phyloP scores from a whole-genome alignment of 202 grass and related monocot species.

The Panicum hallii region DNA sequence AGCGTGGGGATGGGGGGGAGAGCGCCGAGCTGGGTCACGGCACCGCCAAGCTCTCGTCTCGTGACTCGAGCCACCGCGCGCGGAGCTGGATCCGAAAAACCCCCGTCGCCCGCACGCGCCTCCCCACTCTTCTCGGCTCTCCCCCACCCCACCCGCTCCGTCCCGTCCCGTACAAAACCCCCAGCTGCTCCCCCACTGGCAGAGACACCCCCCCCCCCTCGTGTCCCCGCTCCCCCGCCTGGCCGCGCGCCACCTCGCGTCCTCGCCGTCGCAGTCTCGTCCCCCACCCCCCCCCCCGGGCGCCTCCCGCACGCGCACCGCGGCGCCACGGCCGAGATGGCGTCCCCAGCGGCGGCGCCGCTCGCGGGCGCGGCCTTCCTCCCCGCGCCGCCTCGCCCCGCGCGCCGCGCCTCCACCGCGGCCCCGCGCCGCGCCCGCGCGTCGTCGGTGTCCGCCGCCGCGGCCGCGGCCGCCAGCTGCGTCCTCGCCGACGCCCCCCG shows the following conservation, averaged over 20 bases:
- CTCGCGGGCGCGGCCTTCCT: background rate
- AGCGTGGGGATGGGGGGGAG: background rate
- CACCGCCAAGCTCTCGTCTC: conserved; percentile 1
- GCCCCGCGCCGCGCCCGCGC: background rate
- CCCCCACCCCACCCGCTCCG: background rate
- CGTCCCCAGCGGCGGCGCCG: background rate
- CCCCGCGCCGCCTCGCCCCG: background rate
- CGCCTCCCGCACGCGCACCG: background rate
- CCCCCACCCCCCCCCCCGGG: too few species aligned
- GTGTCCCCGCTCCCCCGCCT: background rate
- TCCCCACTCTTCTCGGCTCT: conserved; percentile 26
- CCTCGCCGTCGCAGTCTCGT: background rate
- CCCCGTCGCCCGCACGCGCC: conserved; percentile 13
- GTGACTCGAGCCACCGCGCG: background rate
- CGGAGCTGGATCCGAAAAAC: conserved; percentile 23
- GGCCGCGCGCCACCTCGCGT: background rate
- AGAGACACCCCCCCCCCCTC: background rate
- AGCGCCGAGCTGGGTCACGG: background rate
- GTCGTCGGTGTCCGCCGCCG: background rate
- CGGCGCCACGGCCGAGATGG: conserved; percentile 39
- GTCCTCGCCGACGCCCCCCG: conserved; percentile 29
- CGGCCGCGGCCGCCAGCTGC: conserved; percentile 35
- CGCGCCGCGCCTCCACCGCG: background rate
- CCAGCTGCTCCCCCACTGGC: background rate
- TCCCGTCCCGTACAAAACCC: conserved; percentile 7